These are phyloP conservation scores for Phytophthora tentaculata DNA, from an alignment of 352 stramenopile species.

Conservation along the genomic window DNA sequence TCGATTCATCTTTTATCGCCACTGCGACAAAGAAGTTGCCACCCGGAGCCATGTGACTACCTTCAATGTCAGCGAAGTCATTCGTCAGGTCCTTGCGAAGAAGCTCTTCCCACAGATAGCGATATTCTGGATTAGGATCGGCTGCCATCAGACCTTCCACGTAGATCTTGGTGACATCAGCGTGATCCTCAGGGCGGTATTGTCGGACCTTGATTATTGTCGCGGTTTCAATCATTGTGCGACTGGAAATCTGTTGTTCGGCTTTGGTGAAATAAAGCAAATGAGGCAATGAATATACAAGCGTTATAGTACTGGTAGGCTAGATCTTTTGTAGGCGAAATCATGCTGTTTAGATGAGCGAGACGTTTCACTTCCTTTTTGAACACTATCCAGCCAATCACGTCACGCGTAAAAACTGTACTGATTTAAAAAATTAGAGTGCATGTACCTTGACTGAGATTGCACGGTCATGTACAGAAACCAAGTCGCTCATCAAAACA, in stretches of 20 bases:
- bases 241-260: background rate
- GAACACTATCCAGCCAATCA: background rate
- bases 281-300: slow-evolving; percentile 13
- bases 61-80: slow-evolving; percentile 19
- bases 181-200: slow-evolving; percentile 31
- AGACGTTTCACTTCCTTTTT: background rate
- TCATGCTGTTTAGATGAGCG: slow-evolving; percentile 11
- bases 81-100: slow-evolving; percentile 12
- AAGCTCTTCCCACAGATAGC: slow-evolving; percentile 5
- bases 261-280: background rate
- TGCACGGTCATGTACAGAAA: too few relatives aligned
- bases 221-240: background rate
- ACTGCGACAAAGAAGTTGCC: slow-evolving; percentile 38
- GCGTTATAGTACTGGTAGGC: too few relatives aligned
- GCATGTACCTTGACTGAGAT: too few relatives aligned
- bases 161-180: slow-evolving; percentile 24
- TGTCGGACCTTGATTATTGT: slow-evolving; percentile 17
- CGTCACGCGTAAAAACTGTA: too few relatives aligned
- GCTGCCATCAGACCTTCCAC: slow-evolving; percentile 5
- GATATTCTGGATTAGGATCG: slow-evolving; percentile 6
- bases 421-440: too few relatives aligned
- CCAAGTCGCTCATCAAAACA: slow-evolving; percentile 19
- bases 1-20: slow-evolving; percentile 2
- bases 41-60: slow-evolving; percentile 20
- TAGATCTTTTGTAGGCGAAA: too few relatives aligned